Conservation (phyloP, 148 eudicot species). For the Cornus suecica region DNA sequence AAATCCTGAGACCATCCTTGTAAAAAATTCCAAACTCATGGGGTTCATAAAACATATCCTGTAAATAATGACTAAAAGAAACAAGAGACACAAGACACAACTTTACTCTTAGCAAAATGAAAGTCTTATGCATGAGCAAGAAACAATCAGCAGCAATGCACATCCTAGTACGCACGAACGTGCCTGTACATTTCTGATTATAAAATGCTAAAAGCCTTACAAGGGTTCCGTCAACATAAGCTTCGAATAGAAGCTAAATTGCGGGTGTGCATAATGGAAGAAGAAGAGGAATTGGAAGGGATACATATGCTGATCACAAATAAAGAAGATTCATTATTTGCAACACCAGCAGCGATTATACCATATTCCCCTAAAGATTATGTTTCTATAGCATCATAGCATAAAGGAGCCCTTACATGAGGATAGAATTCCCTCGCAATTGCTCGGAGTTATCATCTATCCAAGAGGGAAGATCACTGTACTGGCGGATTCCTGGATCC, state of each 20-base stretch:
- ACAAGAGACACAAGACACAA: not conserved
- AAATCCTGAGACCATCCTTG: not conserved
- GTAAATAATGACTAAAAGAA: not conserved
- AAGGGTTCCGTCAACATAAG: not conserved
- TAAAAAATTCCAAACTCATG: not conserved
- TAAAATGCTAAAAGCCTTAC: not conserved
- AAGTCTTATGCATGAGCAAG: not conserved
- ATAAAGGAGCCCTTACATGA: constrained; percentile 56
- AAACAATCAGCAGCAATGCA: not conserved
- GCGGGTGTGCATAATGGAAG: not conserved
- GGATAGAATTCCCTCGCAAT: constrained; percentile 65
- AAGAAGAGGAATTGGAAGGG: not conserved
- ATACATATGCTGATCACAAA: not conserved
- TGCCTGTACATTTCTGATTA: not conserved
- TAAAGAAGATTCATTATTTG: not conserved
- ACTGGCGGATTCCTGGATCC: constrained; percentile 92
- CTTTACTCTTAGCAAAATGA: not conserved
- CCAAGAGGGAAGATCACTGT: constrained; percentile 97
- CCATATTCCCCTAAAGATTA: not conserved
- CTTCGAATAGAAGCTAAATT: not conserved
- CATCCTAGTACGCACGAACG: not conserved
- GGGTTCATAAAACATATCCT: not conserved
- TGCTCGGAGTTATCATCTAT: constrained; percentile 72
- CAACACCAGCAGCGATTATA: not conserved
- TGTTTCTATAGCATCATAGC: not conserved